Evolutionary conservation across 352 stramenopile species (phyloP).

Genomic region (Phytophthora fragariae): DNA sequence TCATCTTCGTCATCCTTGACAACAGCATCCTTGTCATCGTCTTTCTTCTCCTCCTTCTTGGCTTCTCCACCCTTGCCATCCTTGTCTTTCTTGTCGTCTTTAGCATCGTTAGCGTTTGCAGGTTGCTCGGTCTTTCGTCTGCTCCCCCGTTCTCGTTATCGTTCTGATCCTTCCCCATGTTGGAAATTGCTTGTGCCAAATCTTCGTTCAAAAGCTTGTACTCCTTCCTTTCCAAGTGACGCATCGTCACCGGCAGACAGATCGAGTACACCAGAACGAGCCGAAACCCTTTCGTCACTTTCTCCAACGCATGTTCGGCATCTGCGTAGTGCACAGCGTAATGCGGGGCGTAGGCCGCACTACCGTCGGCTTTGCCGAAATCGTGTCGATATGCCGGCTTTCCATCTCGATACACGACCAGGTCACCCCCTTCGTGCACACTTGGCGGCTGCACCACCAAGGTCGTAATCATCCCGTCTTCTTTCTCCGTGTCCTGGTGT

Average conservation of each 20-base stretch:
- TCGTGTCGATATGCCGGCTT: not conserved
- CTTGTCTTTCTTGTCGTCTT: not conserved
- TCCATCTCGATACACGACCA: not conserved
- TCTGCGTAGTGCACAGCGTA: slow-evolving; percentile 31
- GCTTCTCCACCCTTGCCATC: not conserved
- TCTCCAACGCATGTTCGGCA: slow-evolving; percentile 16
- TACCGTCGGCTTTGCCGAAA: slow-evolving; percentile 16
- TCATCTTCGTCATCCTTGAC: slow-evolving; percentile 35
- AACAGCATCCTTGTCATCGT: not conserved
- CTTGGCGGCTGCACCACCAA: not conserved
- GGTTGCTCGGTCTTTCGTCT: not conserved
- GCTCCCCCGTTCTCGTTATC: no score
- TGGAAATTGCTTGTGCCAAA: slow-evolving; percentile 28
- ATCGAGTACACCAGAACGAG: slow-evolving; percentile 26
- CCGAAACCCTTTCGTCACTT: slow-evolving; percentile 24
- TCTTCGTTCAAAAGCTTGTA: not conserved
- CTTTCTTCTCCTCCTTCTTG: not conserved
- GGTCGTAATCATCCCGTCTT: not conserved
- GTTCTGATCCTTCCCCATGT: slow-evolving; percentile 30
- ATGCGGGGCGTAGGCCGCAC: slow-evolving; percentile 4
- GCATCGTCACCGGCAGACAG: slow-evolving; percentile 16
- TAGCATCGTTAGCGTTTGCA: not conserved
- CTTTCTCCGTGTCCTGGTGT: not conserved
- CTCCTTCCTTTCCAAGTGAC: not conserved
- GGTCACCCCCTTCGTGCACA: not conserved